Evolutionary conservation across 495 filamentous ascomycete species (phyloP).

Genomic region (Aspergillus cristatus): DNA sequence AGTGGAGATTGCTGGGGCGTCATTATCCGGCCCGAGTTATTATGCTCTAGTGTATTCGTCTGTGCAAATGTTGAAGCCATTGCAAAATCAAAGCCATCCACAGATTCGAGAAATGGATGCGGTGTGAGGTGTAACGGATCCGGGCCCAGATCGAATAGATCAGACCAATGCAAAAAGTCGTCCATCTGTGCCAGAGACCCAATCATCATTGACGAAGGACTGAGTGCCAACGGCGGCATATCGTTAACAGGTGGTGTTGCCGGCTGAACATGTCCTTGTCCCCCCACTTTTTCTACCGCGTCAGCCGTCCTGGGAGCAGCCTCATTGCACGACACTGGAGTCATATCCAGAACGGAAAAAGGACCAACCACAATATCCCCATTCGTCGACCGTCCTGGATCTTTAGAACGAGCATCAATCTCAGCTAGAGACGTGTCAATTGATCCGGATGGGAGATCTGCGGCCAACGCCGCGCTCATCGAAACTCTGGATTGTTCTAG

Average conservation of each 20-base stretch:
- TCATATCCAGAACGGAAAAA: slow-evolving; percentile 19
- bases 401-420: slow-evolving; percentile 18
- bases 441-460: slow-evolving; percentile 19
- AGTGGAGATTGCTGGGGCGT: slow-evolving; percentile 7
- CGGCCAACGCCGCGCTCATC: slow-evolving; percentile 20
- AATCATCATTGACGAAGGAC: slow-evolving; percentile 9
- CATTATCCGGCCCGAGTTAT: too few relatives aligned
- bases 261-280: too few relatives aligned
- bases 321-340: not conserved
- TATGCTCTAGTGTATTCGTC: too few relatives aligned
- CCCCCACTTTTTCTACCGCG: not conserved
- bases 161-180: slow-evolving; percentile 28
- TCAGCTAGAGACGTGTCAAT: slow-evolving; percentile 26
- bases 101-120: slow-evolving; percentile 10
- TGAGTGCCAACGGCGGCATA: slow-evolving; percentile 6
- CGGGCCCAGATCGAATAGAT: slow-evolving; percentile 21
- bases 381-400: slow-evolving; percentile 10
- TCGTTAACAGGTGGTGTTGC: not conserved
- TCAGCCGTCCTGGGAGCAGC: not conserved
- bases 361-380: slow-evolving; percentile 25
- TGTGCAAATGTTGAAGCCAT: too few relatives aligned
- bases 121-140: slow-evolving; percentile 11
- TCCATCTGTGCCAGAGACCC: slow-evolving; percentile 23
- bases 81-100: not conserved
- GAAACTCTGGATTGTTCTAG: slow-evolving; percentile 23